Evolutionary conservation across 2,329 filamentous ascomycete genomes (phyloP).

Genomic region (Rhytidhysteron rufulum): DNA sequence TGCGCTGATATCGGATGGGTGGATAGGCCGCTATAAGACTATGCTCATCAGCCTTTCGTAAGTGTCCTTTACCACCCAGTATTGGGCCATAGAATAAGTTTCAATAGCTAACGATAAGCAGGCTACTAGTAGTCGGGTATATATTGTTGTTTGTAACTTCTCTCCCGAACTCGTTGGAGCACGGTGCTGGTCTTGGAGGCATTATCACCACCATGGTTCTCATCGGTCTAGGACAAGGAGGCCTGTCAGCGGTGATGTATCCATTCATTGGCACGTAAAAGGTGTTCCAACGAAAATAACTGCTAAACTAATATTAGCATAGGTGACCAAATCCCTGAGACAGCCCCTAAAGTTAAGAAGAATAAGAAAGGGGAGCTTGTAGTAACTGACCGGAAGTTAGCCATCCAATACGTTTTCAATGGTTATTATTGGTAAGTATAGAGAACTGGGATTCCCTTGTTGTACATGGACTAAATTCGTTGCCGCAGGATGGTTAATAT

Average conservation of each 20-base stretch:
- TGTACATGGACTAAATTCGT: no score
- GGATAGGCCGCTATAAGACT: conserved; percentile 36
- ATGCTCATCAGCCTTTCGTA: conserved; percentile 27
- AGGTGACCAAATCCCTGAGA: conserved; percentile 33
- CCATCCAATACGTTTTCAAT: conserved; percentile 38
- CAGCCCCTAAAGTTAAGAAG: conserved; percentile 14
- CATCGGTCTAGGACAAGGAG: conserved; percentile 39
- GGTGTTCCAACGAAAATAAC: no score
- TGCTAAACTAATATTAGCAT: no score
- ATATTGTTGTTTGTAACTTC: conserved; percentile 22
- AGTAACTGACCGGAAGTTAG: conserved; percentile 30
- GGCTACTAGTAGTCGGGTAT: conserved; percentile 15
- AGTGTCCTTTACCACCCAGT: no score
- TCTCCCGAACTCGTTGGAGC: conserved; percentile 14
- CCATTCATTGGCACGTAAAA: conserved; percentile 34
- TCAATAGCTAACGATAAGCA: no score
- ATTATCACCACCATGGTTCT: conserved; percentile 28
- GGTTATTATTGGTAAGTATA: conserved; percentile 41
- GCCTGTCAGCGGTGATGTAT: conserved; percentile 29
- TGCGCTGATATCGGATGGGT: conserved; percentile 37
- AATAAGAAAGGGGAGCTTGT: conserved; percentile 28
- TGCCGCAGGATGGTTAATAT: conserved; percentile 59
- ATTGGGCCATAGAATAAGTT: no score
- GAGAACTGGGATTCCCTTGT: no score
- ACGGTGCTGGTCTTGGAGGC: conserved; percentile 13